Conservation (phyloP, 2,329 filamentous ascomycete genomes). For the Biscogniauxia sp. region DNA sequence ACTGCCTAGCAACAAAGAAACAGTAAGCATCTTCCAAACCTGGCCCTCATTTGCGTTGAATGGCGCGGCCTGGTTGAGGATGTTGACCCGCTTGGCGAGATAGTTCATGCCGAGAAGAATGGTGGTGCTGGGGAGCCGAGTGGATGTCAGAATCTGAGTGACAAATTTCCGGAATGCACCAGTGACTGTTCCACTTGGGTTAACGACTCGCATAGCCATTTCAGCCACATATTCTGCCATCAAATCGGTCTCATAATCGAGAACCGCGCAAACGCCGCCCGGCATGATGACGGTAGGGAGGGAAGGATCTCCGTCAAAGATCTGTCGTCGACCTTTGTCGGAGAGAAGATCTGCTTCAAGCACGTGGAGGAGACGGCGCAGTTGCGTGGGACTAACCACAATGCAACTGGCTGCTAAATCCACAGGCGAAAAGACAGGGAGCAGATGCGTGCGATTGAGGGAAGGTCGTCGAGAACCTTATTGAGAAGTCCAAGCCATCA, state of each 20-base stretch:
- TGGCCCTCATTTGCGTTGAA: conserved; percentile 65
- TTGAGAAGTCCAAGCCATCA: conserved; percentile 38
- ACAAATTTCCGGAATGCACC: conserved; percentile 88
- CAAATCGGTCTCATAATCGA: conserved; percentile 94
- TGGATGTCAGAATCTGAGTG: conserved; percentile 84
- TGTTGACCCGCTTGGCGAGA: conserved; percentile 77
- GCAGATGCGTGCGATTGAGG: conserved; percentile 9
- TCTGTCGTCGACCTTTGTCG: conserved; percentile 29
- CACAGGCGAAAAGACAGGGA: conserved; percentile 40
- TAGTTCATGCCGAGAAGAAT: conserved; percentile 91
- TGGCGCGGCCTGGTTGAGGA: conserved; percentile 57
- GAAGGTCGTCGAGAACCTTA: conserved; percentile 33
- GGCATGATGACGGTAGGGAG: conserved; percentile 51
- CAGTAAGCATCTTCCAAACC: conserved; percentile 84
- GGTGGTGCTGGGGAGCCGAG: conserved; percentile 83
- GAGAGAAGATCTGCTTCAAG: conserved; percentile 39
- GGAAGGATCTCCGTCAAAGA: conserved; percentile 27
- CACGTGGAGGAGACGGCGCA: conserved; percentile 34
- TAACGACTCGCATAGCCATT: conserved; percentile 66
- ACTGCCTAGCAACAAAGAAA: conserved; percentile 81
- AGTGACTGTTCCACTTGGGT: conserved; percentile 54
- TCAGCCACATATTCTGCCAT: conserved; percentile 96
- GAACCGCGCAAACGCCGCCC: conserved; percentile 86
- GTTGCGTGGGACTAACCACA: conserved; percentile 25
- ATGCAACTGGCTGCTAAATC: conserved; percentile 28